Base-by-base conservation (phyloP, 2,329 filamentous ascomycete species). In the Taxawa tesnikishii region DNA sequence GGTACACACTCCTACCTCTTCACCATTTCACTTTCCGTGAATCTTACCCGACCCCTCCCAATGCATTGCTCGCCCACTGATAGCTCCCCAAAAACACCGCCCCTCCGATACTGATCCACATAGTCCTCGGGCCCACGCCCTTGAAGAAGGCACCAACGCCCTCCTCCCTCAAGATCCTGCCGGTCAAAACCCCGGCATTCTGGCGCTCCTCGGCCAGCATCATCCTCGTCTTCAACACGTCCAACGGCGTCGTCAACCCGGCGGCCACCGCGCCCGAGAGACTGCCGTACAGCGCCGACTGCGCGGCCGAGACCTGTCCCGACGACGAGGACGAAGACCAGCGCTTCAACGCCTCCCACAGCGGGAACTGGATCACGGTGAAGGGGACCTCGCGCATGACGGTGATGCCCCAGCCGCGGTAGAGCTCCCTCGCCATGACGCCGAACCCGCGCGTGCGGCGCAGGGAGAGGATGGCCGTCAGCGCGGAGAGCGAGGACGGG, bases 371-470 rank as follows among this genome's bases (percentile, higher is more conserved):
- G 41, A 98, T 81, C 7, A 94, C 78, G 3, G 92, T 96, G 50
- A 98, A 98, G 4, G 90, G 90, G 39, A 98, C 87, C 65, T 98
- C 90, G 37, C 90, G 75, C 62, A 94, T 79, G 32, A 98, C 78
- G 2, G 90, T 98, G 45, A 96, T 85, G 12, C 75, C 73, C 70
- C 85, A 94, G 2, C 92, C 90, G 21, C 90, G 70, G 58, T 98
- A 98, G 34, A 98, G 59, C 59, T 94, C 87, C 39, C 72, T 64
- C 68, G 83, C 76, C 29, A 96, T 80, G 15, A 75, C 61, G 39
- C 44, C 41, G 37, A 64, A 21, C 16, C 70, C 55, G 38, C 51
- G 48, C 26, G 55, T 45, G 19, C 43, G 39, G 38, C 62, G 42
- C 43, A 59, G 51, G 11, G 37, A 28, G 2, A 79, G 51, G 40